Base-by-base conservation (phyloP, 331 rosid genomes). In the Quercus tomentella region DNA sequence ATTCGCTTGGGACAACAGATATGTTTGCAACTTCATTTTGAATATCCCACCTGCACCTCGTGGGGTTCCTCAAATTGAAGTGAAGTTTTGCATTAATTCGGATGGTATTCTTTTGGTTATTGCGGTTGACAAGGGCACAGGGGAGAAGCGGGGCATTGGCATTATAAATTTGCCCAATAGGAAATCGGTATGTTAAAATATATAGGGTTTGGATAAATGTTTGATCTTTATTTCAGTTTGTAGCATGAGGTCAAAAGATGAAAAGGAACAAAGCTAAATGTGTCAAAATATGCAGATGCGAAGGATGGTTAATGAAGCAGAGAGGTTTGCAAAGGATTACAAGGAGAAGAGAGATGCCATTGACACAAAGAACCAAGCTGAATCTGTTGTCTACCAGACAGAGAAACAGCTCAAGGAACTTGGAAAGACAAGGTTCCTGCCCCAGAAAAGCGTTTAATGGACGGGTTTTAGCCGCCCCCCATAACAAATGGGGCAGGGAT, bases 41-140 rank as follows among this genome's bases (percentile, higher is more conserved):
- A 89, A 89, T 75, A 89, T 89, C 66, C 89, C 91, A 33, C 91
- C 89, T 4, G 91, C 93, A 35, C 91, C 88, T 6, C 88, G 89
- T 0, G 91, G 91, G 51, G 91, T 89, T 79, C 93, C 93, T 28
- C 91, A 89, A 79, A 85, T 89, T 56, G 91, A 89, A 87, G 93
- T 89, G 66, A 89, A 87, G 69, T 89, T 89, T 25, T 88, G 87
- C 76, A 83, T 89, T 28, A 87, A 89, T 81, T 91, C 85, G 76
- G 85, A 89, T 30, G 91, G 93, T 1, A 85, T 87, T 56, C 89
- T 89, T 25, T 89, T 84, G 0, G 91, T 89, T 21, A 31, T 87
- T 67, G 91, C 91, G 3, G 65, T 89, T 67, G 91, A 89, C 65
- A 89, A 89, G 86, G 91, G 93, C 76, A 87, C 91, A 0, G 89